Evolutionary conservation across 129 eudicot genomes (phyloP), one percentile per base, ranked within the genome.

Genomic region (Logfia minima): DNA sequence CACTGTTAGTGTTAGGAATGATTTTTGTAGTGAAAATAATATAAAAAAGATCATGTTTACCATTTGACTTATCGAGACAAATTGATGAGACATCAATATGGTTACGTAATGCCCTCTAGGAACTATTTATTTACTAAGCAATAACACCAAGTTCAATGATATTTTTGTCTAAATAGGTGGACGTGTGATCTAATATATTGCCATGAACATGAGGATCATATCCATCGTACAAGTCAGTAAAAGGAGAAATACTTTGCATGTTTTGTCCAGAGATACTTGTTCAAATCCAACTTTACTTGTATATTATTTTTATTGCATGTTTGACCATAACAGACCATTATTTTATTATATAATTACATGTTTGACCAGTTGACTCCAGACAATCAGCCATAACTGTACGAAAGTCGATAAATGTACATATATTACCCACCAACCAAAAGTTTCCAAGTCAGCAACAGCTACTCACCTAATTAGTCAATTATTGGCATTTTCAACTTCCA

Each of bases 401-500:
- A 48, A 23, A 17, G 34, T 31, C 60, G 0, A n/a, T 5, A 39
- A 29, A 19, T n/a, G 22, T 71, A 21, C 52, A 70, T 60, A n/a
- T 69, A 67, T 60, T 22, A 29, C 70, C n/a, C 18, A 23, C 75
- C 76, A 70, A 78, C 19, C 26, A 58, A 77, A 45, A 21, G 3
- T 8, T 24, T 32, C 26, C 22, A 75, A 28, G 71, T 39, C 34
- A 51, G 66, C 73, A 45, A 45, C 22, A 22, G 70, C 69, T 16
- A 22, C 61, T 17, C 48, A 45, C 52, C 56, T 59, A 48, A n/a
- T 53, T 67, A 68, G 11, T 41, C 59, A 55, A 77, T 55, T 77
- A 19, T 51, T 76, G 81, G 37, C 67, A 21, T 55, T 18, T 77
- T 55, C 81, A 56, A 56, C 32, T 69, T 77, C 29, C 37, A 68